A percentile compares a stretch with the other conserved stretches of the same genome.
Conservation (phyloP, 208 protist species). For the Trypanosoma lewisi region DNA sequence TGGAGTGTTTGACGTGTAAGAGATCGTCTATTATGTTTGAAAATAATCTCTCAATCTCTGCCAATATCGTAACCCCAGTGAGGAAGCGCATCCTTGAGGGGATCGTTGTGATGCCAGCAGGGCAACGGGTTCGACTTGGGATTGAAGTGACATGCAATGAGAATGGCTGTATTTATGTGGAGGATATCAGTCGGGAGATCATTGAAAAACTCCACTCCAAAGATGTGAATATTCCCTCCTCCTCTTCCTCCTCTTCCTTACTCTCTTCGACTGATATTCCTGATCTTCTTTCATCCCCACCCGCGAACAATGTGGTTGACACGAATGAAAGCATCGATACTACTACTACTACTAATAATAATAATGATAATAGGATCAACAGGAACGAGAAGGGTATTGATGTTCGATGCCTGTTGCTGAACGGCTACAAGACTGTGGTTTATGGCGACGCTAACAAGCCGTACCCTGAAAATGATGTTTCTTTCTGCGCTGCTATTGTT, state of each 20-base stretch:
- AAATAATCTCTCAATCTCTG: slow-evolving; percentile 67
- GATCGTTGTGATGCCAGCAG: slow-evolving; percentile 29
- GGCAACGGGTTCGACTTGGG: background rate
- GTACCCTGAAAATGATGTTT: background rate
- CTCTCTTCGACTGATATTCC: no score
- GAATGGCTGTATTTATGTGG: background rate
- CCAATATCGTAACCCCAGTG: slow-evolving; percentile 46
- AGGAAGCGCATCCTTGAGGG: slow-evolving; percentile 37
- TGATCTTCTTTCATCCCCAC: no score
- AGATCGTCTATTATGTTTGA: slow-evolving; percentile 71
- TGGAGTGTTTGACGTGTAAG: slow-evolving; percentile 64
- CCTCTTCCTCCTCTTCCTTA: background rate
- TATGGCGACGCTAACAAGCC: background rate
- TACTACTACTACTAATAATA: background rate
- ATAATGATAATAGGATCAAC: background rate
- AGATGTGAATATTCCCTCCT: background rate
- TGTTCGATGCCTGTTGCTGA: background rate
- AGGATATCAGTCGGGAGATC: slow-evolving; percentile 14
- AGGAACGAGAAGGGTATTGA: background rate
- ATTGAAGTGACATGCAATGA: slow-evolving; percentile 11
- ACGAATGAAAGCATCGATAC: slow-evolving; percentile 2
- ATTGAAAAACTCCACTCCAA: slow-evolving; percentile 1
- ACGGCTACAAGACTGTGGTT: slow-evolving; percentile 5
- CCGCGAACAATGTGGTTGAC: background rate
- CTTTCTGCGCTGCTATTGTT: slow-evolving; percentile 4